Conservation (phyloP, 352 stramenopile species). For the Phytophthora constricta region DNA sequence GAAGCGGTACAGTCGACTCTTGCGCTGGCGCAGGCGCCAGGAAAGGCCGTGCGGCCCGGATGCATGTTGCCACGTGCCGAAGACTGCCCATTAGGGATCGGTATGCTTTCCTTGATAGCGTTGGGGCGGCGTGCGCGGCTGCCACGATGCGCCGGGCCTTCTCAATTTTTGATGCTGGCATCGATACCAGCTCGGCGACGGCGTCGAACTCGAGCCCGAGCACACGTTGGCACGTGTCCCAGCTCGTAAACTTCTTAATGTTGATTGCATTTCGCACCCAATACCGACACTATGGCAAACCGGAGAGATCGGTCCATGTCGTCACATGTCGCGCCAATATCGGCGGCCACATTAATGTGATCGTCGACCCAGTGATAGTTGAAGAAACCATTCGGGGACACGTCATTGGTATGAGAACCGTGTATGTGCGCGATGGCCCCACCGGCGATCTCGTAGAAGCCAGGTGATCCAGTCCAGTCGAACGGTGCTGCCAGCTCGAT, state of each 20-base stretch:
- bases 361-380: constrained; percentile 3
- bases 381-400: not conserved
- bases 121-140: not conserved
- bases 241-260: constrained; percentile 16
- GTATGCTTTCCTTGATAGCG: not conserved
- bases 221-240: not conserved
- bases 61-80: not conserved
- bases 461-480: not conserved
- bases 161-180: constrained; percentile 6
- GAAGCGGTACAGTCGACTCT: not conserved
- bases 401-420: not conserved
- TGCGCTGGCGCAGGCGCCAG: not conserved
- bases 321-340: not conserved
- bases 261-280: constrained; percentile 16
- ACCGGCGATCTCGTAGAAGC: not conserved
- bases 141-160: not conserved
- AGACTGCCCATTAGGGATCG: constrained; percentile 17
- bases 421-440: constrained; percentile 10
- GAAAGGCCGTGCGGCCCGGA: not conserved
- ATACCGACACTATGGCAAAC: constrained; percentile 9
- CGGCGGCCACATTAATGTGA: not conserved
- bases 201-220: constrained; percentile 14
- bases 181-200: not conserved
- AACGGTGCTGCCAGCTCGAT: not conserved
- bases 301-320: constrained; percentile 10